Evolutionary conservation across 129 eudicot species (phyloP), one percentile per base, ranked within the genome.

Genomic region (Artemisia annua): DNA sequence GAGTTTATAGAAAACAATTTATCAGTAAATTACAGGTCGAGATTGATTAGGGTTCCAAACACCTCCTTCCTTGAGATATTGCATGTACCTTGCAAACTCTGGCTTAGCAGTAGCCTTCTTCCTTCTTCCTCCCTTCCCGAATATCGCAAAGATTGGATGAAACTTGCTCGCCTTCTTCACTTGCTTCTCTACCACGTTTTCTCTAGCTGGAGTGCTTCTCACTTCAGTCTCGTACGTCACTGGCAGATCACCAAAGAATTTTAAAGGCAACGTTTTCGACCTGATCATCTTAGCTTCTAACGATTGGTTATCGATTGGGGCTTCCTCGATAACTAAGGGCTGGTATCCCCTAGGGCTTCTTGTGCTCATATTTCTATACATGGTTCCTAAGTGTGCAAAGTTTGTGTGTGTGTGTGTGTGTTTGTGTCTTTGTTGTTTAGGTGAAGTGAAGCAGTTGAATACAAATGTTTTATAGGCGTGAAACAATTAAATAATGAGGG

Each of bases 81-180:
- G 78, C 79, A 90, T 17, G 66, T 90, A 90, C 78, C 97, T 81
- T 2, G 88, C 80, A 32, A 90, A 87, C 69, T 87, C 97, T 1
- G 97, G 97, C 71, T 78, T 90, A 4, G 97, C 95, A 0, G 95
- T 85, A 3, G 88, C 86, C 79, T 83, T 90, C 89, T 85, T 85
- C 82, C 75, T 70, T 12, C 77, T 44, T 0, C 79, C 72, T 32
- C 83, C 72, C 69, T 61, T 76, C 43, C 81, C 87, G 22, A 87
- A 87, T 3, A 87, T 61, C 12, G 85, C 66, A 32, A 90, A 85
- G 13, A 85, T 39, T 0, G 97, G 97, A 35, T 79, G 91, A 69
- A 85, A 39, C 50, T 83, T 90, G 73, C 84, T 83, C 16, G 80
- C 89, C 54, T 87, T 90, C 84, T 90, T 90, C 49, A 52, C 87